Evolutionary conservation across 352 stramenopile species (phyloP), one percentile per base, ranked within the genome.

Genomic region (Phytophthora rubi): DNA sequence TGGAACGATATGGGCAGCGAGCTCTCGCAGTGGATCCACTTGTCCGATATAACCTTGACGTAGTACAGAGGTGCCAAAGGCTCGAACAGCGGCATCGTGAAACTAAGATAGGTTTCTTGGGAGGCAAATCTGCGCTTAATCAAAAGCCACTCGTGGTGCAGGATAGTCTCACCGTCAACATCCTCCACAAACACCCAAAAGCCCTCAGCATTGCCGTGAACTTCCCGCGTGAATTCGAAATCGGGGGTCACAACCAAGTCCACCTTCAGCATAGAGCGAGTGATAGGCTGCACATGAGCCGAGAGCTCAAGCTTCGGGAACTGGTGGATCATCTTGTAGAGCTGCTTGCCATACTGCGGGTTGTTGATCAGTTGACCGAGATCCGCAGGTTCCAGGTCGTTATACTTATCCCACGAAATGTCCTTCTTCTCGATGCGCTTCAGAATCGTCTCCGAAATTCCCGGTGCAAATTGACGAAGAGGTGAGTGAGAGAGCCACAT

Each of bases 161-260:
- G 82, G 70, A 99, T 99, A n/a, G 85, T 96, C 68, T 99, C 97
- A 21, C 96, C 94, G 68, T 99, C 98, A 2, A 99, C 97, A 80
- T 99, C 98, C 62, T 99, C 97, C 3, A 99, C 97, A 64, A 99
- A 90, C 32, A 99, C 86, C 84, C 98, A 99, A 70, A 99, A 99
- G 2, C 98, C 86, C 62, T 99, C 93, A 12, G 91, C 81, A 69
- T 98, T 97, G 33, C 97, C 98, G 81, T 99, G 98, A 13, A 99
- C 82, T 53, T 98, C 97, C 6, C 90, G 77, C 58, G 99, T 97
- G 67, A 98, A 99, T 56, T 99, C 84, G 71, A 99, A 99, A 76
- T 99, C 98, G 32, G 98, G 95, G 2, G 92, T 93, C 54, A 99
- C 81, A 2, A 91, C 98, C 48, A 99, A 76, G 64, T 99, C 98